Base-by-base conservation (phyloP, 2,329 filamentous ascomycete species). In the Xylaria sp. region DNA sequence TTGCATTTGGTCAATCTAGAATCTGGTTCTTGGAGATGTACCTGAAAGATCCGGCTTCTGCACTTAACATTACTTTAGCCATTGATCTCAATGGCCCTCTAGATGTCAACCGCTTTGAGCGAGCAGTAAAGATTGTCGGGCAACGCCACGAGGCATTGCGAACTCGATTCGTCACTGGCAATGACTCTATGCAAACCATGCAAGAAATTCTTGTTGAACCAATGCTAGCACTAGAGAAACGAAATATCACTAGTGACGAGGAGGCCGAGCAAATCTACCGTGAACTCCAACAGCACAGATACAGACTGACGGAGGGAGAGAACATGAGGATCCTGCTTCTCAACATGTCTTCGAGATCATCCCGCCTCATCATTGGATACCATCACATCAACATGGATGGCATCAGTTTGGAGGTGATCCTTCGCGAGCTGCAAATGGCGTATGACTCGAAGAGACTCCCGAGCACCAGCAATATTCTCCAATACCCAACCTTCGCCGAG, bases 21-120 rank as follows among this genome's bases (percentile, higher is more conserved):
- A 37, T 60, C 44, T 57, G 32, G 32, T 57, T 57, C 35, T 18
- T 57, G 21, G 21, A 57, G 9, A 69, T 72, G 27, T 78, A 74
- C 13, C 32, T 82, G 9, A 64, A 81, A 3, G 80, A 85, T 60
- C 75, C 50, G 13, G 50, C 75, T 8, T 80, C 79, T 0, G 77
- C 80, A 1, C 82, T 81, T 66, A 85, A 86, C 65, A 75, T 82
- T 40, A 78, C 80, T 0, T 68, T 74, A 1, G 70, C 66, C 0
- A 72, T 77, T 44, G 69, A 75, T 2, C 42, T 85, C 1, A 70
- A 40, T 0, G 83, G 83, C 0, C 55, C 57, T 0, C 40, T 85
- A 0, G 54, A 71, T 3, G 53, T 80, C 1, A 65, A 68, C 1
- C 66, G 73, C 1, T 72, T 84, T 9, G 69, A 72, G 1, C 68